A percentile compares a stretch with the other conserved stretches of the same genome.
Evolutionary conservation across 73 alveolate species (phyloP).

Genomic region (Paraurostyla sp.): DNA sequence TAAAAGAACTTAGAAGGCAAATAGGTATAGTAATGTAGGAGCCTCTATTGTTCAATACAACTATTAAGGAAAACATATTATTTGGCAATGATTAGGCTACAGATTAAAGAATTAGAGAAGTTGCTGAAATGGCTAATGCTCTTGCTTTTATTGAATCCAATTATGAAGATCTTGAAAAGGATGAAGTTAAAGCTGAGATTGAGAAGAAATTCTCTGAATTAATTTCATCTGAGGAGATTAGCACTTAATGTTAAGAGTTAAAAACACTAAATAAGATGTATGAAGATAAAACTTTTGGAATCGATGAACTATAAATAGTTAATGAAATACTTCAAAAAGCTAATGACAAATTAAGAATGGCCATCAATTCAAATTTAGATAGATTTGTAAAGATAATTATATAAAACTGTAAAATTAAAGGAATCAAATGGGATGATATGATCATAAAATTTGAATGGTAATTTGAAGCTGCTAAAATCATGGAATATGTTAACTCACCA

Average conservation of each 20-base stretch:
- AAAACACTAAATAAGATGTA: too few relatives aligned
- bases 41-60: conserved; percentile 89
- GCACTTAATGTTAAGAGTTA: not conserved
- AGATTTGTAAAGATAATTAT: not conserved
- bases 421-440: not conserved
- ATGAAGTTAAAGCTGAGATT: not conserved
- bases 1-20: conserved; percentile 76
- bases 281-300: not conserved
- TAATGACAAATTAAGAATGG: too few relatives aligned
- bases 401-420: not conserved
- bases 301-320: too few relatives aligned
- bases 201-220: not conserved
- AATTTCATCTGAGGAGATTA: not conserved
- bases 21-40: conserved; percentile 93
- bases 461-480: not conserved
- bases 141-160: conserved; percentile 13
- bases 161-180: not conserved
- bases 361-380: not conserved
- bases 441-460: not conserved
- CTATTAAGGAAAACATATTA: conserved; percentile 87
- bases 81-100: conserved; percentile 71
- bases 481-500: too few relatives aligned
- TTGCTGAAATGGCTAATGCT: conserved; percentile 55
- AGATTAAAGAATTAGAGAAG: not conserved
- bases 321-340: not conserved